Conservation (phyloP, 2,329 filamentous ascomycete species). For the Fusarium humuli region DNA sequence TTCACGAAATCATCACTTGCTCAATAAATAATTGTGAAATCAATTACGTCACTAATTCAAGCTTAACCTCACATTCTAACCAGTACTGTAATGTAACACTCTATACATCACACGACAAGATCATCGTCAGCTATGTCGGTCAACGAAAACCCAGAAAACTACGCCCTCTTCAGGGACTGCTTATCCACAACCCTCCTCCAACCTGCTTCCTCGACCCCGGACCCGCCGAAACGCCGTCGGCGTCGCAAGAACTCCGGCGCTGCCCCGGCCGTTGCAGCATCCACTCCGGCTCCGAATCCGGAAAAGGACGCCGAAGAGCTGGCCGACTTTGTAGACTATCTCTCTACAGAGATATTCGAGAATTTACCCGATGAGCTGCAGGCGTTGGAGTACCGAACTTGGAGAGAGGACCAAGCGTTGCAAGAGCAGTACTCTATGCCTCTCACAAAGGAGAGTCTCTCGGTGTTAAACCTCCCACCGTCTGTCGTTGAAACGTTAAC, state of each 20-base stretch:
- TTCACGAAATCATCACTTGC: background rate
- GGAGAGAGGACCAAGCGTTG: conserved; percentile 57
- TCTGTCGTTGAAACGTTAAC: conserved; percentile 73
- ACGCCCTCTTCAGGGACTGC: conserved; percentile 77
- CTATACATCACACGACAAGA: background rate
- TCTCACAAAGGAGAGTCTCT: conserved; percentile 64
- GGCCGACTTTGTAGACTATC: conserved; percentile 84
- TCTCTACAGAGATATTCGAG: conserved; percentile 76
- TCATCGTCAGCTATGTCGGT: conserved; percentile 30
- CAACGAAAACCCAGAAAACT: conserved; percentile 48
- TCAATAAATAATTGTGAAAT: conserved; percentile 1
- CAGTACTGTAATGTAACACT: conserved; percentile 4
- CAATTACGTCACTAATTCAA: conserved; percentile 38
- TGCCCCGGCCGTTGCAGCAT: conserved; percentile 15
- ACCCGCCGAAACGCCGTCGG: conserved; percentile 59
- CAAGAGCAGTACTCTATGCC: conserved; percentile 68
- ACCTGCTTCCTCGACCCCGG: conserved; percentile 61
- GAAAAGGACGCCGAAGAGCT: conserved; percentile 71
- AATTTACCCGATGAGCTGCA: conserved; percentile 71
- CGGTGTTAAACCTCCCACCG: conserved; percentile 63
- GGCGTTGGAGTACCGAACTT: conserved; percentile 69
- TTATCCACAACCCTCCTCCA: conserved; percentile 77
- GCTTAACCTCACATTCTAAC: background rate
- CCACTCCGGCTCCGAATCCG: conserved; percentile 29
- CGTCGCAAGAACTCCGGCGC: conserved; percentile 40